Base-by-base conservation (phyloP, 805 yeast species). In the Starmerella potacharoeniae region DNA sequence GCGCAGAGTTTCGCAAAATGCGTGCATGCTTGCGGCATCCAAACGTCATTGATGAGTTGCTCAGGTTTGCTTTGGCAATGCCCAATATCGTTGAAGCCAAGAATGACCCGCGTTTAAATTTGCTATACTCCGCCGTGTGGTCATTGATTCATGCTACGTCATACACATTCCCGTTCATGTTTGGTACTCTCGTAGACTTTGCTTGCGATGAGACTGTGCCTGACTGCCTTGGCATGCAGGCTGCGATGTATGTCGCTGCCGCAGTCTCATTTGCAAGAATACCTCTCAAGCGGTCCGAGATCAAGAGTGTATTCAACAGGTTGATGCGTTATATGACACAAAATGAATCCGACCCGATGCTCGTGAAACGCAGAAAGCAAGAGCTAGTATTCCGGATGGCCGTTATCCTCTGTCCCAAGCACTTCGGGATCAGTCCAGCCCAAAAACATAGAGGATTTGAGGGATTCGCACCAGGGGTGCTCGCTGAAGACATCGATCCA, bases 91-190 rank as follows among this genome's bases (percentile, higher is more conserved):
- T 16, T 4, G 46, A 31, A 1, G 13, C 40, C 10, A 14, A 42
- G 35, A 37, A 33, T 2, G 41, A 45, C 8, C 16, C n/a, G 4
- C 11, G 13, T 5, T 43, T 52, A 13, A 17, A 11, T 10, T 35
- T 43, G 8, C 48, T 58, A 13, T 58, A 49, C 17, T 46, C 52
- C 11, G 13, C 30, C 1, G 58, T 55, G 3, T 58, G 60, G 60
- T 35, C 52, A 33, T 13, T 58, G 8, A 30, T 58, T 4, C 46
- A 39, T 29, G 5, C 41, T 3, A 35, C 44, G 5, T 11, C 44
- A 3, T 58, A 40, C 44, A 41, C 58, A n/a, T 58, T 58, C 22
- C 56, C 60, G 4, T 10, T 37, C 40, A 44, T 43, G 55, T 16
- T 34, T 28, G 31, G 16, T 2, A 40, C 52, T 1, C n/a, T 57